These are phyloP conservation scores for barrel medic (Medicago truncatula) DNA, from an alignment of 306 rosid genomes.

Conservation along the genomic window MtrunA17r5.0-ANR NC_053048.1:39477501-39478000, in stretches of 20 bases:
- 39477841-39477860: constrained; percentile 10
- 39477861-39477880: constrained; percentile 68
- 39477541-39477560: constrained; percentile 63
- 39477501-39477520: constrained; percentile 43
- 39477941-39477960: constrained; percentile 89
- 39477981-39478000: background rate
- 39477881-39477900: constrained; percentile 82
- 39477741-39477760: too few species aligned
- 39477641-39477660: constrained; percentile 69
- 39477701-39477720: too few species aligned
- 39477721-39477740: too few species aligned
- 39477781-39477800: too few species aligned
- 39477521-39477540: constrained; percentile 48
- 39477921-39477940: constrained; percentile 78
- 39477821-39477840: too few species aligned
- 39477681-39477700: too few species aligned
- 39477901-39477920: constrained; percentile 87
- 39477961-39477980: constrained; percentile 82
- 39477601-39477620: constrained; percentile 76
- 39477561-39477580: constrained; percentile 79
- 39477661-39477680: background rate
- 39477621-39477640: constrained; percentile 79
- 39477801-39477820: too few species aligned
- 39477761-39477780: too few species aligned
- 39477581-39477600: constrained; percentile 90